These are phyloP conservation scores for Magnaporthales sp. DNA, from an alignment of 2,329 filamentous ascomycete genomes.

Conservation along the genomic window DNA sequence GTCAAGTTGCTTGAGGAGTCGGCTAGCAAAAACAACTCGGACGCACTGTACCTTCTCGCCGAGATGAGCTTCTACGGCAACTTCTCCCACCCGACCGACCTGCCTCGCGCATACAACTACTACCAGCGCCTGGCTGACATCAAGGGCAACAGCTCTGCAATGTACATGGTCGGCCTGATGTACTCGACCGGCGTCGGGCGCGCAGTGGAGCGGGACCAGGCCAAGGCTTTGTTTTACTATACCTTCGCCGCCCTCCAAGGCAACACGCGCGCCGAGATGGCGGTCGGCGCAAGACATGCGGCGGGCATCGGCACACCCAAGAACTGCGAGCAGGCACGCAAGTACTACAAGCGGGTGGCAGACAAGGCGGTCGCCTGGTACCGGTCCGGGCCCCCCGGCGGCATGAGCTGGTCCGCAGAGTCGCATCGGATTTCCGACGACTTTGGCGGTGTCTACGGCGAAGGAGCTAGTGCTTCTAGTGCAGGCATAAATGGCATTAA, in stretches of 20 bases:
- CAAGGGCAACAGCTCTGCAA: slow-evolving; percentile 82
- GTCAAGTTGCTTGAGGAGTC: slow-evolving; percentile 44
- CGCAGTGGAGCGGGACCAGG: slow-evolving; percentile 76
- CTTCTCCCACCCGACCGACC: slow-evolving; percentile 77
- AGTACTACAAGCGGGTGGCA: slow-evolving; percentile 88
- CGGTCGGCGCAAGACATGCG: slow-evolving; percentile 77
- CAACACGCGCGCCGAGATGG: slow-evolving; percentile 85
- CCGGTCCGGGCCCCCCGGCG: slow-evolving; percentile 82
- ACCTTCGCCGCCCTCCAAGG: slow-evolving; percentile 83
- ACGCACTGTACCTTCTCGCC: slow-evolving; percentile 82
- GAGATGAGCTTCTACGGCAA: slow-evolving; percentile 98
- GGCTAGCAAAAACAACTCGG: slow-evolving; percentile 53
- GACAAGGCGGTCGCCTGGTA: slow-evolving; percentile 88
- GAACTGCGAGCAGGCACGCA: slow-evolving; percentile 75
- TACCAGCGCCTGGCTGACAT: slow-evolving; percentile 70
- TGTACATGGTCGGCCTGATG: slow-evolving; percentile 93
- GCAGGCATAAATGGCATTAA: slow-evolving; percentile 75
- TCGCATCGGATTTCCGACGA: slow-evolving; percentile 85
- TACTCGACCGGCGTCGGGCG: slow-evolving; percentile 87
- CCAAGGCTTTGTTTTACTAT: slow-evolving; percentile 86
- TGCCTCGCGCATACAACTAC: slow-evolving; percentile 67
- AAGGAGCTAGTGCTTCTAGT: slow-evolving; percentile 85
- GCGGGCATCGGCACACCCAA: slow-evolving; percentile 77
- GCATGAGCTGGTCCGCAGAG: slow-evolving; percentile 67
- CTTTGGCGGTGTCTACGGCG: slow-evolving; percentile 84